Evolutionary conservation across 2,329 filamentous ascomycete species (phyloP).

Genomic region (Amylocarpus encephaloides): DNA sequence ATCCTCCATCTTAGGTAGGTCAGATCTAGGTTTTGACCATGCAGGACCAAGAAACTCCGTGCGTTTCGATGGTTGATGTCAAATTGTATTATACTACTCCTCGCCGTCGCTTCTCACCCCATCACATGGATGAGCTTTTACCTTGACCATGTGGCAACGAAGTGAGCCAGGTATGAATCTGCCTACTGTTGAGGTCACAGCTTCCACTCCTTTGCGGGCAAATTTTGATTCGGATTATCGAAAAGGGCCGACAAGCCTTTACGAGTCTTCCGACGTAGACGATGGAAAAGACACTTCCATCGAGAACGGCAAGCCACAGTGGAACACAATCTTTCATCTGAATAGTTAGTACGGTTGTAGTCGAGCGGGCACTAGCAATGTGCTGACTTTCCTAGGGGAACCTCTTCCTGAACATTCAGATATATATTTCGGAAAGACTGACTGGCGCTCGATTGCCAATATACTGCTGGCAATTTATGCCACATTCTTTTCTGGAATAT

Average conservation of each 20-base stretch:
- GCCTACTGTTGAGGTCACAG: slow-evolving; percentile 6
- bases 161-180: slow-evolving; percentile 2
- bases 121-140: slow-evolving; percentile 2
- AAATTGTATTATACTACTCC: slow-evolving; percentile 4
- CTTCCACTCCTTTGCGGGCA: slow-evolving; percentile 5
- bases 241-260: slow-evolving; percentile 1
- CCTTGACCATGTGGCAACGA: slow-evolving; percentile 5
- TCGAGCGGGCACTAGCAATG: not conserved
- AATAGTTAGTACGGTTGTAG: slow-evolving; percentile 1
- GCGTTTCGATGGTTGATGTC: slow-evolving; percentile 5
- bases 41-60: slow-evolving; percentile 7
- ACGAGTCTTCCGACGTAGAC: not conserved
- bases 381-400: slow-evolving; percentile 1
- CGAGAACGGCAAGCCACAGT: not conserved
- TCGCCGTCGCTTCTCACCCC: slow-evolving; percentile 1
- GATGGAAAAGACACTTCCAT: slow-evolving; percentile 1
- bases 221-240: slow-evolving; percentile 5
- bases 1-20: not conserved
- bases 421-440: slow-evolving; percentile 9
- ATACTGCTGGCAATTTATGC: slow-evolving; percentile 10
- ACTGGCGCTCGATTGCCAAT: slow-evolving; percentile 11
- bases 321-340: slow-evolving; percentile 1
- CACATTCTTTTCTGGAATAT: slow-evolving; percentile 4
- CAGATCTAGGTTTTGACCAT: not conserved
- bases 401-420: slow-evolving; percentile 7